Conservation (phyloP, 2,329 filamentous ascomycete genomes). For the Zymoseptoria passerinii region DNA sequence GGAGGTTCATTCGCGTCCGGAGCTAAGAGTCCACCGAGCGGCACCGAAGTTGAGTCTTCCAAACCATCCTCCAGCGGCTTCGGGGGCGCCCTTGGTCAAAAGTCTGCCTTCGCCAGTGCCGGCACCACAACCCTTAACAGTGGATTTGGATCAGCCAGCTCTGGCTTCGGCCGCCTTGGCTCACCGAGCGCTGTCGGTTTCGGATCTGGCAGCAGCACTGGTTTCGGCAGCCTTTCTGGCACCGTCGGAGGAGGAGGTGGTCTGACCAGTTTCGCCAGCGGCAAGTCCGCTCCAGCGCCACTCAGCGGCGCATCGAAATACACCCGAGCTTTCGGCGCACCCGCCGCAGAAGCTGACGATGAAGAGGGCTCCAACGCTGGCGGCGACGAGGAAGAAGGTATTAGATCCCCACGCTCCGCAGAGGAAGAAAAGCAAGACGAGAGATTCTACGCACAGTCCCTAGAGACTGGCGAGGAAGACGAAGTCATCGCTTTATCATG, state of each 20-base stretch:
- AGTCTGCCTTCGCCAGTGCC: slow-evolving; percentile 24
- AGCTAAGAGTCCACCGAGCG: slow-evolving; percentile 30
- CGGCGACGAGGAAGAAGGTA: slow-evolving; percentile 36
- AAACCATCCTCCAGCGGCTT: slow-evolving; percentile 24
- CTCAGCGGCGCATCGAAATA: slow-evolving; percentile 42
- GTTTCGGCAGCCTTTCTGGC: slow-evolving; percentile 33
- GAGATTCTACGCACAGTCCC: slow-evolving; percentile 52
- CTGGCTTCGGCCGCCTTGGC: slow-evolving; percentile 28
- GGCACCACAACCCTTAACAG: slow-evolving; percentile 14
- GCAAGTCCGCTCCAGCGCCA: slow-evolving; percentile 39
- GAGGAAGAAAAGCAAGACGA: slow-evolving; percentile 59
- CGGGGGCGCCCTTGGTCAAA: slow-evolving; percentile 31
- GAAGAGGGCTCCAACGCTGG: slow-evolving; percentile 44
- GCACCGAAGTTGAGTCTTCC: slow-evolving; percentile 19
- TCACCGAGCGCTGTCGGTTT: slow-evolving; percentile 14
- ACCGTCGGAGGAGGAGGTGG: slow-evolving; percentile 28
- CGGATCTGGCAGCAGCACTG: slow-evolving; percentile 17
- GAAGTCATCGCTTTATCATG: slow-evolving; percentile 68
- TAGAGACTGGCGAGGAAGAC: slow-evolving; percentile 80
- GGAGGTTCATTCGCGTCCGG: slow-evolving; percentile 24
- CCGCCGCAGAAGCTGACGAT: slow-evolving; percentile 46
- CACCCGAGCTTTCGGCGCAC: slow-evolving; percentile 67
- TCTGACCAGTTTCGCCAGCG: slow-evolving; percentile 58
- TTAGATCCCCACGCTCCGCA: slow-evolving; percentile 35
- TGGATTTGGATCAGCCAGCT: slow-evolving; percentile 27